Evolutionary conservation across 2,329 filamentous ascomycete species (phyloP), one percentile per base, ranked within the genome.

Genomic region (Didymella lethalis): DNA sequence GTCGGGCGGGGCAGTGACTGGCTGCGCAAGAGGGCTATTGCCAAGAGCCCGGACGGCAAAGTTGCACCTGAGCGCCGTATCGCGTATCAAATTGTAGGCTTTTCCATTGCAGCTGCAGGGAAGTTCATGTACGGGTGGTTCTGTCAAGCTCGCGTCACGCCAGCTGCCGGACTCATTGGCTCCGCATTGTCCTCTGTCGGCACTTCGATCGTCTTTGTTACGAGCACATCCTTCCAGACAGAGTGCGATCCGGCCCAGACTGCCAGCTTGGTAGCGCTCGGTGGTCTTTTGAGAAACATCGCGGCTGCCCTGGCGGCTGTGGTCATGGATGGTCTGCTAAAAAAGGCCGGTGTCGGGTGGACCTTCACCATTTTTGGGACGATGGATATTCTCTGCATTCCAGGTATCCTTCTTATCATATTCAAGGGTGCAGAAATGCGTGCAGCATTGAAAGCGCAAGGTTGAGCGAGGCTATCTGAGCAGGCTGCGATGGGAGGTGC

Each of bases 51-150:
- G 14, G 61, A 64, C 20, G 64, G 65, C 31, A 67, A 68, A 45
- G 67, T 76, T 18, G 66, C 73, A 18, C 78, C 79, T 7, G 79
- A 81, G 55, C 73, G 67, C 36, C 73, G 79, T 34, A 69, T 81
- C 28, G 67, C 69, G 2, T 75, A 78, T 23, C 79, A 81, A 46
- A 75, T 80, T 28, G 73, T 72, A 56, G 79, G 78, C 1, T 76
- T 78, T 6, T n/a, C 79, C 7, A 55, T 79, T 16, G 76, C 73
- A 11, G 73, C 75, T 1, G 73, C 66, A 0, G 79, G 79, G 0
- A 75, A 77, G 14, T 55, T 74, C 34, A 77, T 80, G 75, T 81
- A 75, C 59, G 79, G 79, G 20, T 81, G 78, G 78, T 79, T 77
- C 41, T 70, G 75, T 7, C 56, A 29, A 61, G 72, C 25, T 59